These are phyloP conservation scores for Candida ovalis DNA, from an alignment of 805 yeast genomes.

Conservation along the genomic window DNA sequence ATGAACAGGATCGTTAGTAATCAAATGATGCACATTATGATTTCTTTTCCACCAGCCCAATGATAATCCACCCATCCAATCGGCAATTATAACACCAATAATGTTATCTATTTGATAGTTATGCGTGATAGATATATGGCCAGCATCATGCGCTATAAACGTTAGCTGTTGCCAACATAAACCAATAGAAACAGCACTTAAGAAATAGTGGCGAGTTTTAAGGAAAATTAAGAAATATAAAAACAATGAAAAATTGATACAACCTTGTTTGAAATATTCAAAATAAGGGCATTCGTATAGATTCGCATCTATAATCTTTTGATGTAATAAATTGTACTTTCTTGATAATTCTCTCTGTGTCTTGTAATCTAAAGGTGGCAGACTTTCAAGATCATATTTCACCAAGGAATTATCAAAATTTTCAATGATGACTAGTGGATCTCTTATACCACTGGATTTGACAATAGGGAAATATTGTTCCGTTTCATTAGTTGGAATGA, in stretches of 20 bases:
- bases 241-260: conserved; percentile 56
- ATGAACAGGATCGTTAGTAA: conserved; percentile 90
- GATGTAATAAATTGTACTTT: conserved; percentile 61
- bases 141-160: conserved; percentile 87
- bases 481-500: conserved; percentile 37
- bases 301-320: conserved; percentile 50
- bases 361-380: conserved; percentile 64
- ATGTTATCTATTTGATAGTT: conserved; percentile 71
- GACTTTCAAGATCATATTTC: conserved; percentile 47
- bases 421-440: conserved; percentile 50
- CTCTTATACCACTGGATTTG: conserved; percentile 36
- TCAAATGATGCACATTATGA: conserved; percentile 88
- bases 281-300: conserved; percentile 71
- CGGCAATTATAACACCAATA: conserved; percentile 69
- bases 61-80: conserved; percentile 83
- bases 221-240: conserved; percentile 47
- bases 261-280: conserved; percentile 65
- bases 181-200: conserved; percentile 67
- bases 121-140: conserved; percentile 81
- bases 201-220: conserved; percentile 38
- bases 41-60: conserved; percentile 94
- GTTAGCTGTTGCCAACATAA: conserved; percentile 87
- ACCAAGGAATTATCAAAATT: conserved; percentile 56
- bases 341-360: conserved; percentile 58
- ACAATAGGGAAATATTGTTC: conserved; percentile 33